Base-by-base conservation (phyloP, 805 yeast genomes). In the Wickerhamomyces ciferrii region DNA sequence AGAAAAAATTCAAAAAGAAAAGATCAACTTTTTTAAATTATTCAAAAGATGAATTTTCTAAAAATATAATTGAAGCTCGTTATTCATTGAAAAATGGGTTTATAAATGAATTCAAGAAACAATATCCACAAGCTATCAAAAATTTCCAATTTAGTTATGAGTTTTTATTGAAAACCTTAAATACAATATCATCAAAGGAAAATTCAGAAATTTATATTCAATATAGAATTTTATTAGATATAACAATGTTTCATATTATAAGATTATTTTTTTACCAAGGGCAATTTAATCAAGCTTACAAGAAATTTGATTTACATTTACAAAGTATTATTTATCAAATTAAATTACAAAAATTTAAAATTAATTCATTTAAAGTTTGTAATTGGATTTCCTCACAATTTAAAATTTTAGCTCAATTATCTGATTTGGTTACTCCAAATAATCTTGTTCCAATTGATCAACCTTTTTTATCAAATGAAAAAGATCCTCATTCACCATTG, bases 371-470 rank as follows among this genome's bases (percentile, higher is more conserved):
- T 47, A 51, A 69, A 0, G 65, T 63, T 5, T 51, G 58, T 20
- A 61, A 71, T 37, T 87, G 95, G 95, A 55, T 72, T 11, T 74
- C 83, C 0, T 57, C 66, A n/a, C 95, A 87, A 56, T 75, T 78
- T 52, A 74, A 78, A 38, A 76, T 85, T 81, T 65, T 87, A 13
- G 88, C 85, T 0, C 78, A 83, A 47, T 59, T 84, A 17, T 63
- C 81, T 43, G 71, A 67, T 10, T 44, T n/a, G n/a, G n/a, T 63
- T n/a, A 67, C 77, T 1, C 86, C 86, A 0, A 64, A 62, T 2
- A 52, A 56, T 13, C 46, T 68, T 4, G 61, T 75, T 5, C 75
- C 77, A 2, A 53, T 65, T 3, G 72, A 68, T 19, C 51, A 56
- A 13, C 74, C 79, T 2, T 61, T 69, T 43, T 49, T 46, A 24